Evolutionary conservation across 768 basidiomycete species (phyloP), one percentile per base, ranked within the genome.

Genomic region (Astraeus odoratus): DNA sequence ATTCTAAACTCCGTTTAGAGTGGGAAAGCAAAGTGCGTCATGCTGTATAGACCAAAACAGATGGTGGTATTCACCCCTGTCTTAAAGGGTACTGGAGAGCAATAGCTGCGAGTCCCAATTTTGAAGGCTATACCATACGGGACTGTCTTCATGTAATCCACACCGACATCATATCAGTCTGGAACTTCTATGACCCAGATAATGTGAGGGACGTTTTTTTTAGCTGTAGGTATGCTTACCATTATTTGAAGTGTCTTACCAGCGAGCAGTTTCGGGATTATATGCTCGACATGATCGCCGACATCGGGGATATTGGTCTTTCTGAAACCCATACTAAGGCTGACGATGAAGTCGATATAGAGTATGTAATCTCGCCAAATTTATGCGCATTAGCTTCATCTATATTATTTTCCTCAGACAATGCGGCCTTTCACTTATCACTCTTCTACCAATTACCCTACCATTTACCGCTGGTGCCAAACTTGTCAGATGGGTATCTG

Each of bases 31-130:
- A 16, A 29, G 39, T 41, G 12, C 18, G 39, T 10, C n/a, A n/a
- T n/a, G 13, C 7, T 12, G 20, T 16, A n/a, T 19, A n/a, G n/a
- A n/a, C 3, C 4, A n/a, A 26, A 24, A 6, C 16, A 30, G 7
- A 41, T 18, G 18, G 18, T 27, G 9, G 10, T 18, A 19, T 29
- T 5, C 13, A 15, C 13, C 24, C 2, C 12, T 20, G 19, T 22
- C 25, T 25, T 5, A n/a, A 58, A 58, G 37, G 38, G n/a, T 58
- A 58, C 42, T 58, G 57, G 57, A 34, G 25, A 9, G 42, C 24
- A 4, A 27, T 58, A 7, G 47, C 41, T 8, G 39, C 58, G 0
- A 44, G 46, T 18, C n/a, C 27, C 8, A 18, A 44, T 19, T 58
- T 58, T 30, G 12, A 6, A 1, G 47, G 50, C 1, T 30, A 44